Evolutionary conservation across 164 flowering plant genomes (phyloP).

Genomic region (Pachysandra terminalis): DNA sequence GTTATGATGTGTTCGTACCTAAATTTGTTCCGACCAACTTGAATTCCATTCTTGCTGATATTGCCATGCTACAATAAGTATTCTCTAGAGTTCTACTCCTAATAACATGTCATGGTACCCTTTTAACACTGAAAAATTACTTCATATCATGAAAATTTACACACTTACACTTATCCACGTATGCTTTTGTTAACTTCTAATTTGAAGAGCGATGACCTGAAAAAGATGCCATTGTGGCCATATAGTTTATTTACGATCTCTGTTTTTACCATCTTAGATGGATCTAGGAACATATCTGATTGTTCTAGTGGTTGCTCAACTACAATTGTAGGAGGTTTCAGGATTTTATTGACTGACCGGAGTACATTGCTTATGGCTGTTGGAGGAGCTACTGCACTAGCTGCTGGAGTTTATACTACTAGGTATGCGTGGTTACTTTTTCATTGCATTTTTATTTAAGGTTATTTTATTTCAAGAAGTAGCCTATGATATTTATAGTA

Average conservation of each 20-base stretch:
- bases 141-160: not conserved
- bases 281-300: not conserved
- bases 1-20: not conserved
- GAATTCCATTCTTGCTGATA: not conserved
- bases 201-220: not conserved
- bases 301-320: not conserved
- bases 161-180: not conserved
- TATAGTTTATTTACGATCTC: not conserved
- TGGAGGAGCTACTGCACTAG: slow-evolving; percentile 96
- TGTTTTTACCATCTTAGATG: not conserved
- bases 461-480: not conserved
- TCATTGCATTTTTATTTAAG: not conserved
- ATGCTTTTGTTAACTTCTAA: not conserved
- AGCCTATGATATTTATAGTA: too few species aligned
- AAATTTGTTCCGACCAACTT: not conserved
- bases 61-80: not conserved
- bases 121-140: not conserved
- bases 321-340: slow-evolving; percentile 66
- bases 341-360: slow-evolving; percentile 69
- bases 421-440: slow-evolving; percentile 42
- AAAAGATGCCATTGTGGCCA: not conserved
- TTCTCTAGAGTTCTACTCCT: too few species aligned
- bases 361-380: slow-evolving; percentile 76
- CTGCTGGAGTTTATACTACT: slow-evolving; percentile 95
- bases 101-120: too few species aligned